Percentiles rank a stretch among this genome's conserved stretches.
Evolutionary conservation across 1,284 basidiomycete species (phyloP).

Genomic region (Tilletia horrida): DNA sequence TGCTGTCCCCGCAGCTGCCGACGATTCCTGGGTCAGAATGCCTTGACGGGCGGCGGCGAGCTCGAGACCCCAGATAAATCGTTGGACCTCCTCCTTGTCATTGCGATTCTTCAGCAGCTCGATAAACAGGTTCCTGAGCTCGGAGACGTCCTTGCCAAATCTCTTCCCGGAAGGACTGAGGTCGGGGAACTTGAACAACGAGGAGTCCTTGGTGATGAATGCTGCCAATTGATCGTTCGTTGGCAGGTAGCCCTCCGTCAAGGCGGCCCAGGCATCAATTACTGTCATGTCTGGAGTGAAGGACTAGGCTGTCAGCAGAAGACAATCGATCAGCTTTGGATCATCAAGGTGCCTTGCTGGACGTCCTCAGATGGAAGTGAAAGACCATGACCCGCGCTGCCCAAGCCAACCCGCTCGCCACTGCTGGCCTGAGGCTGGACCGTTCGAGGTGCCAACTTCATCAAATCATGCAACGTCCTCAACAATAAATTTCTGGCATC

Average conservation of each 20-base stretch:
- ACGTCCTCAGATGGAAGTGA: too few species aligned
- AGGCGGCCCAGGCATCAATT: constrained; percentile 14
- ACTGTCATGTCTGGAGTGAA: constrained; percentile 3
- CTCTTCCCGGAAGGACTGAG: neutral
- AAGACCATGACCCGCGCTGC: too few species aligned
- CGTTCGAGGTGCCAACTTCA: too few species aligned
- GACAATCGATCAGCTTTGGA: too few species aligned
- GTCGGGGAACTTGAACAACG: neutral
- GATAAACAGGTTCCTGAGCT: neutral
- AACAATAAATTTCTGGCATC: too few species aligned
- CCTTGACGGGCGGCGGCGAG: neutral
- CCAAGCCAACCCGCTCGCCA: too few species aligned
- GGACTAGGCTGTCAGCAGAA: too few species aligned
- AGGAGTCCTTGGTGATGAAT: neutral
- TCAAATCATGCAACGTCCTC: too few species aligned
- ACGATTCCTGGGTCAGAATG: neutral
- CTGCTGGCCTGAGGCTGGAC: too few species aligned
- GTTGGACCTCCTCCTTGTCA: neutral
- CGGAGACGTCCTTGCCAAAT: neutral
- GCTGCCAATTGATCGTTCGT: constrained; percentile 10
- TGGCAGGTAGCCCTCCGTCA: constrained; percentile 5
- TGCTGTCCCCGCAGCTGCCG: too few species aligned
- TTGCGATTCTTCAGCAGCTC: neutral
- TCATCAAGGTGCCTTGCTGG: too few species aligned
- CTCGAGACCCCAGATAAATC: neutral